phyloP scores from a whole-genome alignment of 1,284 basidiomycete species.

The Moesziomyces sp. region DNA sequence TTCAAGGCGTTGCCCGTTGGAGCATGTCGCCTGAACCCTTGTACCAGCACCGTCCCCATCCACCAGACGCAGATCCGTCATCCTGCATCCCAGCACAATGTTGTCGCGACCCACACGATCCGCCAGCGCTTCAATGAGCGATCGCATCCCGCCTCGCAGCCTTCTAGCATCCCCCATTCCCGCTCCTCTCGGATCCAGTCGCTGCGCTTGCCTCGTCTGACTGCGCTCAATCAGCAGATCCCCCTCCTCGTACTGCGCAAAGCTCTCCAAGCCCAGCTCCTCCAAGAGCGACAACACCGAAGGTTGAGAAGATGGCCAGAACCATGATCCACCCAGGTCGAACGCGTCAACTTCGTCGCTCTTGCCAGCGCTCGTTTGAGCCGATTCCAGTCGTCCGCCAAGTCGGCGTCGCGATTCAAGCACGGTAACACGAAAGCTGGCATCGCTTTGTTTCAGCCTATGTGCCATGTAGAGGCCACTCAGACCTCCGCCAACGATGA shows the following conservation, averaged over 20 bases:
- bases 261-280: constrained; percentile 1
- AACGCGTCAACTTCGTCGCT: background rate
- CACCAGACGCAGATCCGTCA: too few species aligned
- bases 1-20: background rate
- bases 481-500: background rate
- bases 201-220: constrained; percentile 1
- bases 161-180: constrained; percentile 1
- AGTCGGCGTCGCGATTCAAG: constrained; percentile 1
- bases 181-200: background rate
- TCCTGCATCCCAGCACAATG: too few species aligned
- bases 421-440: background rate
- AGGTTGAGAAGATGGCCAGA: constrained; percentile 5
- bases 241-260: constrained; percentile 1
- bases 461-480: constrained; percentile 5
- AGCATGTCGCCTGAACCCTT: background rate
- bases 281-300: background rate
- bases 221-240: constrained; percentile 4
- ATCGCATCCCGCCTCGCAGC: background rate
- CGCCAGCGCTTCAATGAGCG: background rate
- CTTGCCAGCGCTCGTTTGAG: too few species aligned
- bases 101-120: background rate
- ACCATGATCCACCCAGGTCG: constrained; percentile 2
- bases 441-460: background rate
- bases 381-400: constrained; percentile 2
- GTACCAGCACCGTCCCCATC: too few species aligned